Evolutionary conservation across 2,329 filamentous ascomycete genomes (phyloP), one percentile per base, ranked within the genome.

Genomic region (Aureobasidium sp.): DNA sequence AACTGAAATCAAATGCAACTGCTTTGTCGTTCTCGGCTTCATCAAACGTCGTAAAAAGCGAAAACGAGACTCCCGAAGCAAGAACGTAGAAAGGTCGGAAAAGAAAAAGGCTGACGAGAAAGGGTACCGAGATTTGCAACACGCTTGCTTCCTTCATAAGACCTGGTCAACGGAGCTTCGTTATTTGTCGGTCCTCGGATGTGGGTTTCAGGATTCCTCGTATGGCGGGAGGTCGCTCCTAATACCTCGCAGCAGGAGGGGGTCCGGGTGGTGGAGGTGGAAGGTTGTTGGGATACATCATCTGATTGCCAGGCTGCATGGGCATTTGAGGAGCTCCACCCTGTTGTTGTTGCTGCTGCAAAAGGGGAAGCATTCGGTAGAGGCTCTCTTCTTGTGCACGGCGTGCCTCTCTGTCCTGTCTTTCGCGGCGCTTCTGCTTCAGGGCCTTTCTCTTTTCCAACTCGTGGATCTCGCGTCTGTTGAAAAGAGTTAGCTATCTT

Each of bases 361-460:
- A 38, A 9, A 55, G 25, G 11, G 35, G 35, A 29, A 57, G 38
- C 55, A 58, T 58, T 17, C 40, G 51, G 19, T 43, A 55, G 25
- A 55, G 25, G 31, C 55, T 45, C 17, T 58, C 55, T 27, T 58
- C 55, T 49, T 49, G 42, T 38, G 33, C 37, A 27, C 43, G 42
- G 11, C 55, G 55, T 35, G 31, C 29, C 13, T 58, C 42, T 40
- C 43, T 47, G 11, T 58, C 55, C 10, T 49, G 43, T 33, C 31
- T 47, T 4, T 58, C 55, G 31, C n/a, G 55, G 29, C 55, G 55
- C 10, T 33, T 42, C 23, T 73, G 71, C 58, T 70, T 69, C 42
- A 68, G 64, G 25, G 66, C 66, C 64, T 74, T 72, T 62, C 75
- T 74, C 64, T 72, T 70, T 60, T 81, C 77, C 61, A 86, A 79